These are phyloP conservation scores for Aspergillus kassunensis DNA, from an alignment of 495 filamentous ascomycete species.

Conservation along the genomic window DNA sequence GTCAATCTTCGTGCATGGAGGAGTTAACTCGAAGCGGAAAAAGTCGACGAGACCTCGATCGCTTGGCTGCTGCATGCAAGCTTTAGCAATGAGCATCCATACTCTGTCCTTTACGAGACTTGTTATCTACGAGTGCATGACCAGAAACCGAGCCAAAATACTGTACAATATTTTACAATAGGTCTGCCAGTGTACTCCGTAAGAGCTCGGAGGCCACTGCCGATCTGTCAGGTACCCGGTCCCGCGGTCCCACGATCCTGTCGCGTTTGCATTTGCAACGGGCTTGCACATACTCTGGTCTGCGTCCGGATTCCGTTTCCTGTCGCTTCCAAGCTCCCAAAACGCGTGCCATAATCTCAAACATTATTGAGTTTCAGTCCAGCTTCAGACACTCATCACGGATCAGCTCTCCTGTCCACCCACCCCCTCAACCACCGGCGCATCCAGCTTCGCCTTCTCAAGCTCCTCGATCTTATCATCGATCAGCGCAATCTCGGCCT, in stretches of 20 bases:
- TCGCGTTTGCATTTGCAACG: no score
- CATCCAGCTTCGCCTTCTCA: slow-evolving; percentile 38
- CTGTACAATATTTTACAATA: no score
- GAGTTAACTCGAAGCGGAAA: slow-evolving; percentile 6
- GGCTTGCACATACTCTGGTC: no score
- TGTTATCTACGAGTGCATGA: no score
- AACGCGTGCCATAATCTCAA: no score
- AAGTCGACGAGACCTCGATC: neutral
- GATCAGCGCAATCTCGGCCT: slow-evolving; percentile 80
- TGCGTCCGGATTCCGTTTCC: no score
- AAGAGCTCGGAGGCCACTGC: neutral
- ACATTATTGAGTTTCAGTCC: slow-evolving; percentile 7
- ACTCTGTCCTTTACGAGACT: no score
- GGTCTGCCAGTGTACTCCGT: no score
- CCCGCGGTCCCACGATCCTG: neutral
- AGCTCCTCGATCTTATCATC: slow-evolving; percentile 73
- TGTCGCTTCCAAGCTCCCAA: no score
- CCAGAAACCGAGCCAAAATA: no score
- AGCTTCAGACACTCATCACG: no score
- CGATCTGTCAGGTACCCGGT: neutral
- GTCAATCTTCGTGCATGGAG: neutral
- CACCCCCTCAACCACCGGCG: slow-evolving; percentile 31
- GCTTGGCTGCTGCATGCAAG: neutral
- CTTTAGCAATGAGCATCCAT: no score
- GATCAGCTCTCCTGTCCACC: neutral